Percentiles rank a stretch among this genome's conserved stretches.
These are phyloP conservation scores for Lachnellula subtilissima DNA, from an alignment of 2,329 filamentous ascomycete species.

Conservation along the genomic window DNA sequence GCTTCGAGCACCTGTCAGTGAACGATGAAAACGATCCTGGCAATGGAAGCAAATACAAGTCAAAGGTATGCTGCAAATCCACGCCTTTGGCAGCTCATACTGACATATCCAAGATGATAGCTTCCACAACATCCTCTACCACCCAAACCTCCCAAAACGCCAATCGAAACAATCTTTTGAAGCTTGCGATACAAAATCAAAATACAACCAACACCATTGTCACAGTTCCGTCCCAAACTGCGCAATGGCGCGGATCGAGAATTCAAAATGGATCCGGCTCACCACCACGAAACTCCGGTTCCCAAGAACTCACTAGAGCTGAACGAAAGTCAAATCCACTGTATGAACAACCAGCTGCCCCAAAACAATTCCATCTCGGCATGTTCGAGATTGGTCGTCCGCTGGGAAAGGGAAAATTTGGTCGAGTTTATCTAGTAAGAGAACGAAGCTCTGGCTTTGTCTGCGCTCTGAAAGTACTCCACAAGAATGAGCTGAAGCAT, in stretches of 20 bases:
- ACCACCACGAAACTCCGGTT: slow-evolving; percentile 45
- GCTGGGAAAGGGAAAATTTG: slow-evolving; percentile 69
- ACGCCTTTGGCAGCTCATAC: slow-evolving; percentile 8
- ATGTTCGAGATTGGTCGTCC: slow-evolving; percentile 76
- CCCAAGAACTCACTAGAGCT: slow-evolving; percentile 45
- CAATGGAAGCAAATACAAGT: slow-evolving; percentile 60
- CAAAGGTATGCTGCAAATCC: slow-evolving; percentile 59
- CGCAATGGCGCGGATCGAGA: slow-evolving; percentile 47
- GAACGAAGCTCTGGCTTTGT: slow-evolving; percentile 64
- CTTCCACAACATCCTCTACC: slow-evolving; percentile 17
- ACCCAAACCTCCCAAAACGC: slow-evolving; percentile 45
- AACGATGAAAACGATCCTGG: slow-evolving; percentile 76
- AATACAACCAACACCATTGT: slow-evolving; percentile 65
- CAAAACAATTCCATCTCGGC: slow-evolving; percentile 65
- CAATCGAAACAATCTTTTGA: slow-evolving; percentile 76
- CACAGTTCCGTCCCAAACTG: slow-evolving; percentile 62
- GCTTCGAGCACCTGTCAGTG: slow-evolving; percentile 85
- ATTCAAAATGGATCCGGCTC: slow-evolving; percentile 41
- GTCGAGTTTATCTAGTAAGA: slow-evolving; percentile 66
- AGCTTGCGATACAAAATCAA: slow-evolving; percentile 76
- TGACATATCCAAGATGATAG: slow-evolving; percentile 36
- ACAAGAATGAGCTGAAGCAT: slow-evolving; percentile 65
- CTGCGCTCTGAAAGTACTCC: slow-evolving; percentile 68
- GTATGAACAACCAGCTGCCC: slow-evolving; percentile 51
- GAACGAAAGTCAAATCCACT: slow-evolving; percentile 50